These are phyloP conservation scores for Fusarium sp. DNA, from an alignment of 2,329 filamentous ascomycete genomes.

Conservation along the genomic window DNA sequence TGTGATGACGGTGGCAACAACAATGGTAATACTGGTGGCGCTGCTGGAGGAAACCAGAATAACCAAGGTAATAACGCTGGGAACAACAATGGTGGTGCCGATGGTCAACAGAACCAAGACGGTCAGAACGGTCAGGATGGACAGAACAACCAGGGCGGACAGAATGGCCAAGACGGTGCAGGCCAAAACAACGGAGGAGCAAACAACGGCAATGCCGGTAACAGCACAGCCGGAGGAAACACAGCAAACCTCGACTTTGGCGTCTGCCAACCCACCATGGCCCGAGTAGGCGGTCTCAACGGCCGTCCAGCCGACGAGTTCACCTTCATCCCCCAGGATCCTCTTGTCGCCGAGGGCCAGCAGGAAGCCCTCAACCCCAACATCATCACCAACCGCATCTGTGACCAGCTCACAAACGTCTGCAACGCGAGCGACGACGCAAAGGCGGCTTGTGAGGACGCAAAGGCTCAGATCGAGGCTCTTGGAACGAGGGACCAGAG, in stretches of 20 bases:
- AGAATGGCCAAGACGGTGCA: background rate
- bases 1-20: background rate
- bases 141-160: background rate
- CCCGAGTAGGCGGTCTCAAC: slow-evolving; percentile 68
- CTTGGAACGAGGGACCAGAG: slow-evolving; percentile 60
- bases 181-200: slow-evolving; percentile 7
- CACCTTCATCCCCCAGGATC: slow-evolving; percentile 75
- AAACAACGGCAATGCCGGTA: slow-evolving; percentile 32
- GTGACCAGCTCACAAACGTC: slow-evolving; percentile 74
- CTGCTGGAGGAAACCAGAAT: background rate
- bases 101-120: background rate
- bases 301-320: slow-evolving; percentile 68
- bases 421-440: slow-evolving; percentile 72
- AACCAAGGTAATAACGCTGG: background rate
- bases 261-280: slow-evolving; percentile 65
- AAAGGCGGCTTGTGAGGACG: slow-evolving; percentile 62
- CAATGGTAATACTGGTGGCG: background rate
- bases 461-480: slow-evolving; percentile 63
- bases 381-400: slow-evolving; percentile 79
- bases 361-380: slow-evolving; percentile 76
- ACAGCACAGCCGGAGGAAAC: slow-evolving; percentile 44
- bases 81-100: background rate
- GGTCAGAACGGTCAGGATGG: slow-evolving; percentile 1
- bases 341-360: slow-evolving; percentile 67
- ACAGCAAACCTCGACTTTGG: slow-evolving; percentile 60